Evolutionary conservation across 306 rosid genomes (phyloP).

Genomic region (Gillenia trifoliata): DNA sequence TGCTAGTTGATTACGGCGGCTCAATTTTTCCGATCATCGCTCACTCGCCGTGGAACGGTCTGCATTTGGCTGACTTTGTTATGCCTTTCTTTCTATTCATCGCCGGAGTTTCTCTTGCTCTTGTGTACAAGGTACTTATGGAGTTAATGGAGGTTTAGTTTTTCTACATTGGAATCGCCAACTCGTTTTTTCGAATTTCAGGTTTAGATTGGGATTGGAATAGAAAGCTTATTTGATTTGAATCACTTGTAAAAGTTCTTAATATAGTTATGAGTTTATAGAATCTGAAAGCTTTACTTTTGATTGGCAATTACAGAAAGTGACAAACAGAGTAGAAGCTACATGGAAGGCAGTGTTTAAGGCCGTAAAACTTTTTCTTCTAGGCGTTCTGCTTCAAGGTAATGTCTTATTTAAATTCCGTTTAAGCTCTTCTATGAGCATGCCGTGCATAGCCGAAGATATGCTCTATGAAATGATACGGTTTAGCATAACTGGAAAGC

Average conservation of each 20-base stretch:
- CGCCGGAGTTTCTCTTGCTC: conserved; percentile 77
- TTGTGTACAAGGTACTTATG: conserved; percentile 57
- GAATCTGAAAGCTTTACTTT: background rate
- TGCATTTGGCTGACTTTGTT: conserved; percentile 79
- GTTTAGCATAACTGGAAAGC: background rate
- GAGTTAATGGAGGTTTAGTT: background rate
- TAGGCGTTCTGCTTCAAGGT: conserved; percentile 92
- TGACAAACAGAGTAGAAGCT: conserved; percentile 46
- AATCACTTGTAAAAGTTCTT: background rate
- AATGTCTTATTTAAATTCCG: conserved; percentile 3
- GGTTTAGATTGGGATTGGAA: background rate
- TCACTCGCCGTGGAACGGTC: conserved; percentile 81
- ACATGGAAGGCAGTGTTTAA: conserved; percentile 54
- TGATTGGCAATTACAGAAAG: conserved; percentile 37
- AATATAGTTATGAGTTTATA: background rate
- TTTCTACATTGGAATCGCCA: background rate
- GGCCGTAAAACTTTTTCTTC: conserved; percentile 50
- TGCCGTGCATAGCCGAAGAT: background rate
- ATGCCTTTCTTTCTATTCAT: conserved; percentile 86
- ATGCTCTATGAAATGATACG: background rate
- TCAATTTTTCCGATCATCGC: conserved; percentile 60
- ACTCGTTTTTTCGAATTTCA: background rate
- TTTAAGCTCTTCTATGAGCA: background rate
- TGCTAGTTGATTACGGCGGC: conserved; percentile 73
- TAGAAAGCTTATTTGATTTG: background rate